Base-by-base conservation (phyloP, 225 moss, liverwort and hornwort species). In the Polytrichum formosum region DNA sequence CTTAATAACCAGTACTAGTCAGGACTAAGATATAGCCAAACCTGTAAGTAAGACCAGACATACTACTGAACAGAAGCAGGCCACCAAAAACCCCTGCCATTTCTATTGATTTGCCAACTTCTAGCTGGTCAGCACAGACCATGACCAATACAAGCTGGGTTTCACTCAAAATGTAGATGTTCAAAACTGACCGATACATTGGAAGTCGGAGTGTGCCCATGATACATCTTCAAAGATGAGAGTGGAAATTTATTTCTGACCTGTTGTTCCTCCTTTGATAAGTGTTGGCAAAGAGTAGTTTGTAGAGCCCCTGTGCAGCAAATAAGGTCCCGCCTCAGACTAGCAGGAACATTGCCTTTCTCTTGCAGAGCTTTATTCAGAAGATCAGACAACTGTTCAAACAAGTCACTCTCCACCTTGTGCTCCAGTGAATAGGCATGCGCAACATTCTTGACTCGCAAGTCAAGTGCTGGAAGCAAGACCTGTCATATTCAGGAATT, bases 371-470 rank as follows among this genome's bases (percentile, higher is more conserved):
- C 89, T 23, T 76, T 85, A 70, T 79, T 89, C 67, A 96, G 82
- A 55, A 91, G 81, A 56, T 75, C 69, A 59, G 84, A 90, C 91
- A 93, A 93, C 84, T 93, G 96, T 69, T 96, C 93, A 78, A 96
- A 96, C 67, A 93, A 76, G 64, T 92, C 78, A 66, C 84, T 90
- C 67, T 90, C 96, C 59, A 87, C 93, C 76, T 92, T 83, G 61
- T 96, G 96, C 82, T 92, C 96, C 84, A 93, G 67, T 27, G 91
- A 90, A 72, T 96, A 96, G 71, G 96, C 87, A 74, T 91, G 89
- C 5, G 93, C 93, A 30, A 96, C 96, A 66, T 96, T 96, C 79
- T 96, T 96, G 8, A 96, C 96, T 19, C 96, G 96, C 67, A 93
- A 84, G 76, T 96, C 96, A 55, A 96, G 91, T 16, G 96, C 96